phyloP scores from a whole-genome alignment of 1,284 basidiomycete species.

The Moniliophthora roreri region DNA sequence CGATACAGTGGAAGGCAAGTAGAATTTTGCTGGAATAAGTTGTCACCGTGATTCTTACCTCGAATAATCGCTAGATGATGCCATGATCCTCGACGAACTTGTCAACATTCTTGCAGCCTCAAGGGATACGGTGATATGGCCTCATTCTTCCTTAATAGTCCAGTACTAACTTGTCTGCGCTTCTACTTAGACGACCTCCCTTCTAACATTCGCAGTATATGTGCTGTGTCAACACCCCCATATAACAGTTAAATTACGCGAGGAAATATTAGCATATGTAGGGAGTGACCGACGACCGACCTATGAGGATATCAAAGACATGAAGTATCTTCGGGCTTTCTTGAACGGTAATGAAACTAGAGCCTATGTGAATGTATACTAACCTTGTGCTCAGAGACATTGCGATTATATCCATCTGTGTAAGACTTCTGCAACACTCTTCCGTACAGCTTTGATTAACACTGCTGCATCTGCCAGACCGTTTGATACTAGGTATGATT shows the following conservation, averaged over 20 bases:
- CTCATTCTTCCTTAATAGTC: too few species aligned
- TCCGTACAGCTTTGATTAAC: too few species aligned
- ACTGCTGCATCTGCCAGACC: too few species aligned
- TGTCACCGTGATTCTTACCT: too few species aligned
- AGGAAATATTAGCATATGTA: conserved; percentile 41
- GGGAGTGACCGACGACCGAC: conserved; percentile 34
- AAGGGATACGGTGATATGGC: conserved; percentile 40
- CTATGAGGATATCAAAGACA: conserved; percentile 29
- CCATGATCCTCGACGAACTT: too few species aligned
- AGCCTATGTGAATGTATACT: background rate
- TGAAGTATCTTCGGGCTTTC: conserved; percentile 37
- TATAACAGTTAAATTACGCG: conserved; percentile 34
- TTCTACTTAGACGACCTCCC: conserved; percentile 33
- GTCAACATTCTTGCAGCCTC: conserved; percentile 39
- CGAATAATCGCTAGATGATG: too few species aligned
- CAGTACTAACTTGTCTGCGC: too few species aligned
- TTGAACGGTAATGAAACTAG: conserved; percentile 34
- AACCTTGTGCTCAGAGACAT: conserved; percentile 23
- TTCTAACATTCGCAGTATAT: conserved; percentile 43
- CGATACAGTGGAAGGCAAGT: too few species aligned
- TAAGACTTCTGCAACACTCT: conserved; percentile 4
- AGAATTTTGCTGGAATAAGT: too few species aligned
- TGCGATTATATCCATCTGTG: conserved; percentile 32
- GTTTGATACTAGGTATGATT: conserved; percentile 17
- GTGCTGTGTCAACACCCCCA: conserved; percentile 44